Conservation (phyloP, 176 grass and related monocot genomes). For the Melocanna baccifera region DNA sequence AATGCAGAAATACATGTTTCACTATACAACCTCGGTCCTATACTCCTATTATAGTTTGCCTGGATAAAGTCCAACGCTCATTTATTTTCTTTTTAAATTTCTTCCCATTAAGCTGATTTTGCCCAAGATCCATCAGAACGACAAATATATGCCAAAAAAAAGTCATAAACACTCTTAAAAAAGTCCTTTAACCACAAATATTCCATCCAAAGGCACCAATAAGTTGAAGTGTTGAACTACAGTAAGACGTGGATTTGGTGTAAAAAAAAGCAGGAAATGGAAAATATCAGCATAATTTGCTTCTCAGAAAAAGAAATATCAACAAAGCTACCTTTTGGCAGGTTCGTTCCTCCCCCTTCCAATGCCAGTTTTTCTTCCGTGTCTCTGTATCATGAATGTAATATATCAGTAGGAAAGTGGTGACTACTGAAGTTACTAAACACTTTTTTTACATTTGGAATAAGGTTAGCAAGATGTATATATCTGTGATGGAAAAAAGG, state of each 20-base stretch:
- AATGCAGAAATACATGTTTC: constrained; percentile 20
- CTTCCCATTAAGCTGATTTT: not conserved
- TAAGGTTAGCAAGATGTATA: constrained; percentile 5
- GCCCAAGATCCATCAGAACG: not conserved
- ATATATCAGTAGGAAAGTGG: constrained; percentile 21
- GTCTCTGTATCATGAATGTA: constrained; percentile 42
- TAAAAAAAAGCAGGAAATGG: not conserved
- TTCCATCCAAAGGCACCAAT: not conserved
- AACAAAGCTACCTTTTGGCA: constrained; percentile 40
- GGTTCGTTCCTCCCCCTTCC: constrained; percentile 39
- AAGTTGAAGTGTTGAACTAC: not conserved
- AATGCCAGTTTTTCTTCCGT: constrained; percentile 44
- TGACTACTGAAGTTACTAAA: not conserved
- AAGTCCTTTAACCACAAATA: not conserved
- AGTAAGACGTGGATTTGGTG: not conserved
- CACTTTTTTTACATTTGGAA: not conserved
- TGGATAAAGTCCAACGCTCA: not conserved
- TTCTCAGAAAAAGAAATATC: constrained; percentile 2
- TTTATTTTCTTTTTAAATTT: constrained; percentile 4
- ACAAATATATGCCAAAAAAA: constrained; percentile 1
- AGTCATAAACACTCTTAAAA: not conserved
- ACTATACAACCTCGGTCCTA: not conserved
- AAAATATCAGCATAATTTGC: not conserved
- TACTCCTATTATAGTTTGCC: constrained; percentile 3
- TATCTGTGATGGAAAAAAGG: constrained; percentile 12